A percentile compares a stretch with the other conserved stretches of the same genome.
phyloP scores from a whole-genome alignment of 805 yeast genomes.

The Ogataea dorogensis region DNA sequence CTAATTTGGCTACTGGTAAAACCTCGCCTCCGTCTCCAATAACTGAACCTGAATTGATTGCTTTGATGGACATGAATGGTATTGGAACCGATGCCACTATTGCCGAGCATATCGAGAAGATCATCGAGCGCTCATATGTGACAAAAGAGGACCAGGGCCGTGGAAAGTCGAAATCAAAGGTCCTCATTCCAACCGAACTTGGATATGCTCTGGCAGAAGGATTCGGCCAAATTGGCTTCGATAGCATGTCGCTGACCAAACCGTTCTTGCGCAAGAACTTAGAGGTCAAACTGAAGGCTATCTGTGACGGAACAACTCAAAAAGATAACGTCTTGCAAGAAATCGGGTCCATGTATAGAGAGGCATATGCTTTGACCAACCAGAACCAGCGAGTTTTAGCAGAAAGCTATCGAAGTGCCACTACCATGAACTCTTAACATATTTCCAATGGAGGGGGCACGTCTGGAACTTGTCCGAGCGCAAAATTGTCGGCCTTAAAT shows the following conservation, averaged over 20 bases:
- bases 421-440: conserved; percentile 27
- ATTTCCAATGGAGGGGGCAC: conserved; percentile 62
- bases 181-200: conserved; percentile 71
- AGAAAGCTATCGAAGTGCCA: conserved; percentile 31
- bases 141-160: conserved; percentile 39
- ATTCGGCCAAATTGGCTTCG: conserved; percentile 75
- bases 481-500: conserved; percentile 48
- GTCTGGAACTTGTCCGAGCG: conserved; percentile 69
- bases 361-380: conserved; percentile 53
- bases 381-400: conserved; percentile 40
- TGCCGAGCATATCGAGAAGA: conserved; percentile 93
- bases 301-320: conserved; percentile 61
- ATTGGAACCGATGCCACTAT: conserved; percentile 99
- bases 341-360: conserved; percentile 55
- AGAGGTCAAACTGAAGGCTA: conserved; percentile 63
- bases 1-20: conserved; percentile 66
- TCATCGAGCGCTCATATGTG: conserved; percentile 66
- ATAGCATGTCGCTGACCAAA: conserved; percentile 71
- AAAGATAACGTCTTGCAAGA: conserved; percentile 55
- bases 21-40: conserved; percentile 80
- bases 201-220: conserved; percentile 90
- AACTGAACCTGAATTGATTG: conserved; percentile 90
- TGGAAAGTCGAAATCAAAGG: conserved; percentile 38
- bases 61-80: conserved; percentile 94
- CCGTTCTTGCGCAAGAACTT: conserved; percentile 81